phyloP scores from a whole-genome alignment of 2,329 filamentous ascomycete genomes.

The Colletotrichum viniferum region DNA sequence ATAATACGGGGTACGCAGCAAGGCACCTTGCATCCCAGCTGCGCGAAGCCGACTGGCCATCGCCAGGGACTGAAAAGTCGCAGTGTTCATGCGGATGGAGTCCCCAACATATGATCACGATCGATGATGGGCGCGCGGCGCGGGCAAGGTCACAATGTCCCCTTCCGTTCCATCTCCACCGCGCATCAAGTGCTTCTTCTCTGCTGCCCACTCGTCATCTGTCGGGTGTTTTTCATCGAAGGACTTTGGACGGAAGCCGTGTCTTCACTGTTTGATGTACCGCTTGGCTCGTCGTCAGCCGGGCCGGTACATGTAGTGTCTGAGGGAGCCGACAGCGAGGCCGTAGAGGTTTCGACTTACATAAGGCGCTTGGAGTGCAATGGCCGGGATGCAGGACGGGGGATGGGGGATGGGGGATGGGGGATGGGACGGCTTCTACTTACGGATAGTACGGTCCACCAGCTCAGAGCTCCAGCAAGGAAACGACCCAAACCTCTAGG shows the following conservation, averaged over 20 bases:
- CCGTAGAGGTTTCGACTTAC: slow-evolving; percentile 18
- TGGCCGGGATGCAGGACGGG: not conserved
- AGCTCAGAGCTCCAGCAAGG: not conserved
- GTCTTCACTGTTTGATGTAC: slow-evolving; percentile 8
- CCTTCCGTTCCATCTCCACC: not conserved
- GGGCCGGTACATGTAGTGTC: not conserved
- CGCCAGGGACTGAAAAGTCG: not conserved
- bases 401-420: not conserved
- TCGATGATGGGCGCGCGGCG: not conserved
- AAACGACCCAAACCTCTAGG: not conserved
- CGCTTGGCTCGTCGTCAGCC: not conserved
- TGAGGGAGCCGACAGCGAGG: slow-evolving; percentile 7
- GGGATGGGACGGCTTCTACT: not conserved
- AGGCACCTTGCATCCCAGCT: slow-evolving; percentile 1
- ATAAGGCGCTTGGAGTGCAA: not conserved
- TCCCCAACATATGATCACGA: not conserved
- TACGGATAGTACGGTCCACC: no score
- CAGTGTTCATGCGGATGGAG: slow-evolving; percentile 19
- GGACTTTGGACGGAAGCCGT: slow-evolving; percentile 6
- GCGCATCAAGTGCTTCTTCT: slow-evolving; percentile 4
- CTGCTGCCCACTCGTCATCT: not conserved
- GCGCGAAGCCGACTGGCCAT: slow-evolving; percentile 10
- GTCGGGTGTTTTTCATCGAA: slow-evolving; percentile 1
- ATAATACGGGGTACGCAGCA: slow-evolving; percentile 5
- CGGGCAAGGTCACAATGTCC: not conserved